Percentiles rank a stretch among this genome's conserved stretches.
Conservation (phyloP, 2,329 filamentous ascomycete genomes). For the Didymella arachidicola region DNA sequence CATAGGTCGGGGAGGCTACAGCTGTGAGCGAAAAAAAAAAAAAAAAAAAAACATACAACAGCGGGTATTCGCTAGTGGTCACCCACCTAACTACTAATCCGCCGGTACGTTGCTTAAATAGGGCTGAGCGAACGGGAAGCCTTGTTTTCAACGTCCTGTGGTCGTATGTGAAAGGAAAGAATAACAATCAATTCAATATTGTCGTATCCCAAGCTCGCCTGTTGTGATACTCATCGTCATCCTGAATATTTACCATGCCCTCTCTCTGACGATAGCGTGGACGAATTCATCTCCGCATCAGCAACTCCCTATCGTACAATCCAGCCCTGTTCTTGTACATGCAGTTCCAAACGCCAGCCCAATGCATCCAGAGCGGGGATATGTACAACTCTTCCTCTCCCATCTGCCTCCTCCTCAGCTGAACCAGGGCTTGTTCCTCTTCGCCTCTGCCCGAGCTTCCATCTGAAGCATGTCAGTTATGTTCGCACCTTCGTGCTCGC, state of each 20-base stretch:
- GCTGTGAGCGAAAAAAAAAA: no score
- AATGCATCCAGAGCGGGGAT: neutral
- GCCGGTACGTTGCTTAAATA: neutral
- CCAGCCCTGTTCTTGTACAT: neutral
- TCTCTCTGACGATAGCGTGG: no score
- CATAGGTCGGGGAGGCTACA: no score
- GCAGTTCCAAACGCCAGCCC: neutral
- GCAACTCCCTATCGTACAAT: neutral
- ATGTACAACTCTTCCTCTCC: neutral
- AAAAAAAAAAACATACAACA: neutral
- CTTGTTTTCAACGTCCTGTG: slow-evolving; percentile 1
- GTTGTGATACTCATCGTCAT: no score
- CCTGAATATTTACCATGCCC: no score
- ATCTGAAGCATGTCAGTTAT: slow-evolving; percentile 26
- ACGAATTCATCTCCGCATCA: neutral
- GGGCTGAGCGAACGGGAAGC: neutral
- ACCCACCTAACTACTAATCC: neutral
- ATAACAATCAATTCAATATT: no score
- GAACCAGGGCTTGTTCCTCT: slow-evolving; percentile 34
- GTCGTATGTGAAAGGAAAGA: slow-evolving; percentile 1
- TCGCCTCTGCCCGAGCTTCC: slow-evolving; percentile 35
- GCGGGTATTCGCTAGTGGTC: slow-evolving; percentile 1
- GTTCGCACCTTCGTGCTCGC: neutral
- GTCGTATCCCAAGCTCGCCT: no score
- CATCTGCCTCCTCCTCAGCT: slow-evolving; percentile 8